These are phyloP conservation scores for Pichia sp. DNA, from an alignment of 1,139 yeast genomes.

Conservation along the genomic window DNA sequence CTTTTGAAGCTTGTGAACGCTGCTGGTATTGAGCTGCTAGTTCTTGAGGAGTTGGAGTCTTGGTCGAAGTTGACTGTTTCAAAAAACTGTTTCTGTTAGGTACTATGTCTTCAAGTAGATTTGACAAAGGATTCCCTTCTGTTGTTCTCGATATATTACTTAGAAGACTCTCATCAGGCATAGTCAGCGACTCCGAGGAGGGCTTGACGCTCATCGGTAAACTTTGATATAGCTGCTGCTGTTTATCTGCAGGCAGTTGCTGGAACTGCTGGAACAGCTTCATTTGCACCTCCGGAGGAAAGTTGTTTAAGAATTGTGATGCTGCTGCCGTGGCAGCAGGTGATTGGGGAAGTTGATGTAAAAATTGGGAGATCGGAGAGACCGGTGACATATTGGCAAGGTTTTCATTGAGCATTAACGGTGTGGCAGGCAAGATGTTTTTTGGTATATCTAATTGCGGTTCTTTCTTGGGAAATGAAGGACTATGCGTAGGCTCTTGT, in stretches of 20 bases:
- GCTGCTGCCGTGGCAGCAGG: constrained; percentile 13
- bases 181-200: constrained; percentile 16
- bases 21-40: constrained; percentile 27
- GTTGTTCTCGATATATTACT: constrained; percentile 22
- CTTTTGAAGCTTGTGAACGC: constrained; percentile 19
- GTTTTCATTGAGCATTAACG: constrained; percentile 5
- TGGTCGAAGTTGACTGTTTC: constrained; percentile 1
- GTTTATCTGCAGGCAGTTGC: constrained; percentile 17
- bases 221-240: constrained; percentile 23
- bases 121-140: constrained; percentile 21
- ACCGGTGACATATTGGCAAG: constrained; percentile 9
- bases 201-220: constrained; percentile 16
- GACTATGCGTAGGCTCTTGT: background rate
- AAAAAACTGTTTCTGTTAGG: constrained; percentile 14
- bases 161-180: constrained; percentile 24
- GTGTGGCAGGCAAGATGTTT: constrained; percentile 4
- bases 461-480: constrained; percentile 1
- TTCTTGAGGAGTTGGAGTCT: constrained; percentile 22
- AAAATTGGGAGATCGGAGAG: constrained; percentile 18
- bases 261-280: constrained; percentile 19
- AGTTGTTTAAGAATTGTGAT: constrained; percentile 16
- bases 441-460: constrained; percentile 4
- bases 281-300: constrained; percentile 19
- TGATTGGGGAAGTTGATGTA: constrained; percentile 16
- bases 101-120: constrained; percentile 25